Evolutionary conservation across 768 basidiomycete genomes (phyloP), one percentile per base, ranked within the genome.

Genomic region (Naganishia friedmannii): DNA sequence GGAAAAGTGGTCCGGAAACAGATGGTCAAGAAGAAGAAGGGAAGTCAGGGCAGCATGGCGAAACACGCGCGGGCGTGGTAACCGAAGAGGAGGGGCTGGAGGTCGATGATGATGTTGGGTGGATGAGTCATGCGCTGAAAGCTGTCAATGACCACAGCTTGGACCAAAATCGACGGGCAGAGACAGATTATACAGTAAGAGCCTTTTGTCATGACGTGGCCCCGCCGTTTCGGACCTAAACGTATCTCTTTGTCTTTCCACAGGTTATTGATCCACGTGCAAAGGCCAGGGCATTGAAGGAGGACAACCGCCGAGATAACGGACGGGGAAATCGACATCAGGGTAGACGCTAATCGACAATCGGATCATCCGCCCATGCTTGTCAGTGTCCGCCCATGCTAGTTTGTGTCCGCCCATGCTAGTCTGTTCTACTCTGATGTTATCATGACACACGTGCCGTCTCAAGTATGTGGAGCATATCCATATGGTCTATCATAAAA

Each of bases 181-280:
- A 81, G 65, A 78, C 77, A 3, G 80, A 81, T 67, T 81, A 81
- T 57, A 70, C 75, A 17, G 80, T 81, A 67, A 76, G 80, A 72
- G 13, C 21, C 3, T 67, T 21, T 21, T 10, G 1, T 63, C n/a
- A 26, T 42, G 7, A 21, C 15, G 58, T 32, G 9, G 1, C 31
- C n/a, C n/a, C 31, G 39, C 31, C 26, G 1, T 29, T 6, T 5
- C 34, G 17, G 0, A 0, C 9, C 26, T 42, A 6, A 39, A 6
- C 23, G 51, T 9, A 37, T 63, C 6, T 37, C 4, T 26, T 17
- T n/a, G 8, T 8, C 7, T 17, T 26, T 53, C 21, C 54, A 15
- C 66, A 81, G 80, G 80, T 81, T 29, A 79, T 81, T 37, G 80
- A 81, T 72, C 80, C 80, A 17, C 67, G 78, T 55, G 77, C 77